Evolutionary conservation across 2,329 filamentous ascomycete species (phyloP).

Genomic region (Ascocoryne sarcoides): DNA sequence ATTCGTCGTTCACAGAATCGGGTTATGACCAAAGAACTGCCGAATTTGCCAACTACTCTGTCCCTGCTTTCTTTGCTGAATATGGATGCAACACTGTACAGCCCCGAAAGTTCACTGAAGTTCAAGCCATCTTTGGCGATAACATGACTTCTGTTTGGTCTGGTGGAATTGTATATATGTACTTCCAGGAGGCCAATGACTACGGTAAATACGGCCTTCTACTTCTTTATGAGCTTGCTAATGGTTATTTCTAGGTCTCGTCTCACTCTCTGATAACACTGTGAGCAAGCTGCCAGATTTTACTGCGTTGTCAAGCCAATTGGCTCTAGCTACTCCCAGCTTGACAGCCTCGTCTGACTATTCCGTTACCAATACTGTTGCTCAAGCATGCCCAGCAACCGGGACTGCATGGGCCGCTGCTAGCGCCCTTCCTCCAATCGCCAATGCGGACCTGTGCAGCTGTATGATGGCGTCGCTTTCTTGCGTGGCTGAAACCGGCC

Average conservation of each 20-base stretch:
- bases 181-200: constrained; percentile 84
- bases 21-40: constrained; percentile 75
- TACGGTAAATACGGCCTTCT: constrained; percentile 49
- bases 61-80: constrained; percentile 96
- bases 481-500: constrained; percentile 55
- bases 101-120: constrained; percentile 77
- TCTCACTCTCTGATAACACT: constrained; percentile 47
- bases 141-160: constrained; percentile 85
- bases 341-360: constrained; percentile 60
- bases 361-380: constrained; percentile 61
- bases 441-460: constrained; percentile 68
- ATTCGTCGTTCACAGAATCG: constrained; percentile 67
- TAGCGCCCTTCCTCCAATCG: constrained; percentile 67
- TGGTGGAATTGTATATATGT: constrained; percentile 98
- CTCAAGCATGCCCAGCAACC: constrained; percentile 61
- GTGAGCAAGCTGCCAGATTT: constrained; percentile 69
- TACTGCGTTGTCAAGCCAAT: constrained; percentile 58
- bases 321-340: constrained; percentile 58
- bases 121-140: constrained; percentile 66
- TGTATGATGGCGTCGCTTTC: constrained; percentile 73
- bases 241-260: constrained; percentile 49
- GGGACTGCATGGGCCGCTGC: constrained; percentile 60
- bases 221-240: constrained; percentile 5
- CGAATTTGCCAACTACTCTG: constrained; percentile 82
- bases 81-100: constrained; percentile 80